A percentile compares a stretch with the other conserved stretches of the same genome.
These are phyloP conservation scores for Penicillium parvum DNA, from an alignment of 495 filamentous ascomycete genomes.

Conservation along the genomic window DNA sequence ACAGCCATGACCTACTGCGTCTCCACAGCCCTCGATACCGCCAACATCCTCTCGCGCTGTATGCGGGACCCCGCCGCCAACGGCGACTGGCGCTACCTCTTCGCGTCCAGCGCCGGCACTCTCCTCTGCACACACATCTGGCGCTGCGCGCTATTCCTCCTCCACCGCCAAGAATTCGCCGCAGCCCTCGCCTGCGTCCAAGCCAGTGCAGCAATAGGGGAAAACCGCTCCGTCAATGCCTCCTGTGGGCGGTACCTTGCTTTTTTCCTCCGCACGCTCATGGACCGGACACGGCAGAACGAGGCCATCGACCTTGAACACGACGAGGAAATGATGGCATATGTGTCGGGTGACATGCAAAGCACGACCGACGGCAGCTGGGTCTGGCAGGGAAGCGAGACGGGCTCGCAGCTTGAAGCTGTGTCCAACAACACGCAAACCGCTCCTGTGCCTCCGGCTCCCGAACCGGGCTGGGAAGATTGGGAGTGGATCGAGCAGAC, in stretches of 20 bases:
- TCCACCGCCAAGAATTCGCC: conserved; percentile 67
- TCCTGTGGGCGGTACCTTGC: conserved; percentile 77
- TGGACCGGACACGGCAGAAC: conserved; percentile 51
- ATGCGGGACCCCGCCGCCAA: conserved; percentile 35
- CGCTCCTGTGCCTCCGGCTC: conserved; percentile 5
- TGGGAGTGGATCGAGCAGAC: conserved; percentile 53
- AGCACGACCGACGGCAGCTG: conserved; percentile 73
- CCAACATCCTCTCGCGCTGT: conserved; percentile 63
- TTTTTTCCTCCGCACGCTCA: conserved; percentile 72
- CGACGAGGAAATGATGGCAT: conserved; percentile 89
- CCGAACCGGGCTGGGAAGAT: conserved; percentile 42
- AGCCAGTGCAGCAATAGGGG: conserved; percentile 62
- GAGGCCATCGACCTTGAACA: conserved; percentile 52
- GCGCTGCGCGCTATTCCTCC: conserved; percentile 79
- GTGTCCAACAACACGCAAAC: conserved; percentile 14
- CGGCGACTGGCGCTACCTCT: conserved; percentile 44
- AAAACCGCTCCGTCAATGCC: conserved; percentile 64
- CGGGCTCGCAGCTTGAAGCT: conserved; percentile 34
- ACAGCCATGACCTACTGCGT: conserved; percentile 76
- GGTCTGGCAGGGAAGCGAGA: conserved; percentile 77
- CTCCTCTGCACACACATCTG: conserved; percentile 83
- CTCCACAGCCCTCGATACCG: conserved; percentile 70
- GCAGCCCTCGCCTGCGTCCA: conserved; percentile 69
- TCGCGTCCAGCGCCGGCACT: conserved; percentile 54
- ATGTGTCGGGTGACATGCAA: conserved; percentile 87